Base-by-base conservation (phyloP, 2,329 filamentous ascomycete genomes). In the Parasarocladium wereldwijsianum region DNA sequence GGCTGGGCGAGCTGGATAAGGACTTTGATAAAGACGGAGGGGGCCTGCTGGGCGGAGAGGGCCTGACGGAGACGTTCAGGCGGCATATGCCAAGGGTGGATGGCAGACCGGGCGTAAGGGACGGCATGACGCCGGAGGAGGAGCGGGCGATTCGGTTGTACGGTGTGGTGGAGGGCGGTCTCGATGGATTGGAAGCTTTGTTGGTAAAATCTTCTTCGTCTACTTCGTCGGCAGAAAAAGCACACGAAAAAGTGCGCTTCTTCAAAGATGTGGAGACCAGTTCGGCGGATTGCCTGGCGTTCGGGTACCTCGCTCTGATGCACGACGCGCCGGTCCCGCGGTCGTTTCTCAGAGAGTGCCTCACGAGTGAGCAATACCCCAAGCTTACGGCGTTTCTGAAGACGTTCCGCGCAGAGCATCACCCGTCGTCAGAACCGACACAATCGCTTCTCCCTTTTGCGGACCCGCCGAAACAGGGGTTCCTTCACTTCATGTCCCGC, bases 251-350 rank as follows among this genome's bases (percentile, higher is more conserved):
- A 26, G 31, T 55, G n/a, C 38, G 44, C 16, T 56, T 57, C 37
- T 50, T 56, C 27, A 21, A 36, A 3, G 32, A 34, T 1, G 35
- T 36, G 0, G 25, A 35, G 10, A 25, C 47, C 4, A 50, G 52
- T 0, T 52, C 41, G 14, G 37, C 92, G 15, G 86, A 94, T 51
- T 93, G 82, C 46, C 51, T 94, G 26, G 76, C 73, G 0, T 70
- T 83, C 43, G 90, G 76, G 8, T 93, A 92, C 48, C 58, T 96
- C 20, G 66, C 72, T 2, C 55, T 94, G 29, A 79, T 90, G 59
- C 58, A 78, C 14, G 54, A 60, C 31, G 51, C 54, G 6, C 44
- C 52, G 9, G 60, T 65, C 4, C 63, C 62, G 3, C 53, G 54
- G 25, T 42, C 49, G 8, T 57, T 57, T 29, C 32, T 57, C 9